Percentiles rank a stretch among this genome's conserved stretches.
Conservation (phyloP, 2,329 filamentous ascomycete species). For the Diatrype stigma region DNA sequence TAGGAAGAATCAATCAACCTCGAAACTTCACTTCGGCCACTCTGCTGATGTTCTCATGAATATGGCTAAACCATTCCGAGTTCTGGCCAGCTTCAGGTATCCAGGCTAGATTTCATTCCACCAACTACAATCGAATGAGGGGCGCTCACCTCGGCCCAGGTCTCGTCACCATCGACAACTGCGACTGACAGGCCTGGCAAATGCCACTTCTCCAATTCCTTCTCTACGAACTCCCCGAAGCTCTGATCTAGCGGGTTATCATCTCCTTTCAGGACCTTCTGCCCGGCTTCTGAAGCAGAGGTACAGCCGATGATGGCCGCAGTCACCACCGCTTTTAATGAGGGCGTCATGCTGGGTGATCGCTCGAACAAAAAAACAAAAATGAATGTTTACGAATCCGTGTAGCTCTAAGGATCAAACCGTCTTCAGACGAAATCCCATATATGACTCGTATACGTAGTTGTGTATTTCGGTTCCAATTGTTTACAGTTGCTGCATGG, state of each 20-base stretch:
- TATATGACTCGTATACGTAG: no score
- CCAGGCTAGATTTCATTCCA: background rate
- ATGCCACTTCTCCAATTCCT: constrained; percentile 34
- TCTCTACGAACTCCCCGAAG: constrained; percentile 10
- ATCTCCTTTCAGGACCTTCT: background rate
- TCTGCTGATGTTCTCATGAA: no score
- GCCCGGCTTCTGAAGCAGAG: background rate
- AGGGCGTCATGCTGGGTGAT: background rate
- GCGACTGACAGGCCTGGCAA: constrained; percentile 47
- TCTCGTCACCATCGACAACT: constrained; percentile 41
- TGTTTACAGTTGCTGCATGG: no score
- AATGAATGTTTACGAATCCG: no score
- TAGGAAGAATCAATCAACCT: constrained; percentile 15
- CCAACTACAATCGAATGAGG: background rate
- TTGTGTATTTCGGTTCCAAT: no score
- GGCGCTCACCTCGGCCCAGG: constrained; percentile 33
- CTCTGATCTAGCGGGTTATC: constrained; percentile 11
- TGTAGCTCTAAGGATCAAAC: no score
- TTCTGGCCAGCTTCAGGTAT: no score
- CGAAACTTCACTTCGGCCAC: no score
- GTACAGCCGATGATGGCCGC: background rate
- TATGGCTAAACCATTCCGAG: no score
- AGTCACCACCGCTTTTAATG: background rate
- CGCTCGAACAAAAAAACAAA: no score
- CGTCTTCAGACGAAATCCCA: no score